Conservation (phyloP, 2,329 filamentous ascomycete genomes). For the Neopestalotiopsis sp. region DNA sequence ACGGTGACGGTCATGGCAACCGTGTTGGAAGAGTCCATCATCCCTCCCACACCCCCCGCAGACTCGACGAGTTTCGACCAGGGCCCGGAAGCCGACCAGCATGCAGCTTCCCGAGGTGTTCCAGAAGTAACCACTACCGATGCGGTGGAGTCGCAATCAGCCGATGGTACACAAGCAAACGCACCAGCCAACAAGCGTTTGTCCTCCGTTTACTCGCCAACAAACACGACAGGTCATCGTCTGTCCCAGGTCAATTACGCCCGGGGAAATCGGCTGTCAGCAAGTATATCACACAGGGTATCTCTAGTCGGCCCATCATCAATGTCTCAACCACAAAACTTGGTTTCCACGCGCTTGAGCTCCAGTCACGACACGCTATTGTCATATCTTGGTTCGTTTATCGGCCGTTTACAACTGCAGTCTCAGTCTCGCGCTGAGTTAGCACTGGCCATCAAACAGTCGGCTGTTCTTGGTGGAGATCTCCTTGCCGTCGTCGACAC, state of each 20-base stretch:
- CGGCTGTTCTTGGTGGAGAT: conserved; percentile 80
- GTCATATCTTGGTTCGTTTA: conserved; percentile 90
- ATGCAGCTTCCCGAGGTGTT: conserved; percentile 47
- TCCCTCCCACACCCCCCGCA: conserved; percentile 68
- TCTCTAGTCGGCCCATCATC: conserved; percentile 75
- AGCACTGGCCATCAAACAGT: conserved; percentile 80
- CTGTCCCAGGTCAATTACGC: conserved; percentile 44
- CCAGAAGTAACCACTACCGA: conserved; percentile 40
- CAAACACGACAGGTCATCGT: conserved; percentile 35
- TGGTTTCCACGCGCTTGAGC: conserved; percentile 84
- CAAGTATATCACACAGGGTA: conserved; percentile 72
- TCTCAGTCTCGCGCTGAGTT: conserved; percentile 89
- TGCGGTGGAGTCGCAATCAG: conserved; percentile 40
- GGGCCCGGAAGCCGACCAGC: conserved; percentile 36
- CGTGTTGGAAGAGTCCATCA: conserved; percentile 61
- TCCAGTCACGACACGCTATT: conserved; percentile 86
- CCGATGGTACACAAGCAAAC: conserved; percentile 43
- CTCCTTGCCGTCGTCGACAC: conserved; percentile 82
- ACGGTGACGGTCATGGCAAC: conserved; percentile 66
- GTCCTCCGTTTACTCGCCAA: conserved; percentile 49
- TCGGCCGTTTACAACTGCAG: conserved; percentile 86
- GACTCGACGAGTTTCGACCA: conserved; percentile 59
- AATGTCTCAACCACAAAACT: conserved; percentile 67
- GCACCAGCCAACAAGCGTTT: conserved; percentile 50
- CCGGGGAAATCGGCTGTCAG: conserved; percentile 54